A percentile compares a stretch with the other conserved stretches of the same genome.
Evolutionary conservation across 2,329 filamentous ascomycete genomes (phyloP).

Genomic region (Trichoderma atroviride): DNA sequence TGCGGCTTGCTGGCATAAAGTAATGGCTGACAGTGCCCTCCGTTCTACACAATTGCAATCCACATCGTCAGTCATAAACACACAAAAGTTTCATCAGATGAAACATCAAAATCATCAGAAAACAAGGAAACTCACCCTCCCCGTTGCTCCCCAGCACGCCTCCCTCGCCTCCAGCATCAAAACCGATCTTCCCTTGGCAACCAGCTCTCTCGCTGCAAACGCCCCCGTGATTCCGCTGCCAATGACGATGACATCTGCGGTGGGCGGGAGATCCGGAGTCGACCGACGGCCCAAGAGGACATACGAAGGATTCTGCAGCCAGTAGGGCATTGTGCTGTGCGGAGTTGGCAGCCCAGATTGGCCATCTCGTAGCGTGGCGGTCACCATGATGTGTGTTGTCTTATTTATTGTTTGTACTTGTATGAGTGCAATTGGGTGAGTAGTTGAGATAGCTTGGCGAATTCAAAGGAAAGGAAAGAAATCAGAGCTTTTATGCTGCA

Average conservation of each 20-base stretch:
- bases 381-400: conserved; percentile 38
- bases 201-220: conserved; percentile 68
- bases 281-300: conserved; percentile 68
- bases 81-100: not conserved
- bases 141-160: conserved; percentile 81
- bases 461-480: not conserved
- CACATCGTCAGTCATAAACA: not conserved
- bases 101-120: not conserved
- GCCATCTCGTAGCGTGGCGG: conserved; percentile 35
- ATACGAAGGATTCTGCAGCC: conserved; percentile 69
- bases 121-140: conserved; percentile 58
- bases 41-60: conserved; percentile 51
- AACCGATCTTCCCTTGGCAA: conserved; percentile 55
- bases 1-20: conserved; percentile 63
- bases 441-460: not conserved
- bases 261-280: conserved; percentile 62
- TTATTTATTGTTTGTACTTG: not conserved
- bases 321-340: conserved; percentile 68
- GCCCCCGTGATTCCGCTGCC: conserved; percentile 78
- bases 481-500: not conserved
- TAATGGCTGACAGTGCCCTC: conserved; percentile 74
- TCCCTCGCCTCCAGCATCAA: conserved; percentile 78
- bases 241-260: conserved; percentile 70
- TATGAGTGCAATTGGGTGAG: not conserved
- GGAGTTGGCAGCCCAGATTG: conserved; percentile 62